Evolutionary conservation across 2,329 filamentous ascomycete species (phyloP), one percentile per base, ranked within the genome.

Genomic region (Alternaria viburni): DNA sequence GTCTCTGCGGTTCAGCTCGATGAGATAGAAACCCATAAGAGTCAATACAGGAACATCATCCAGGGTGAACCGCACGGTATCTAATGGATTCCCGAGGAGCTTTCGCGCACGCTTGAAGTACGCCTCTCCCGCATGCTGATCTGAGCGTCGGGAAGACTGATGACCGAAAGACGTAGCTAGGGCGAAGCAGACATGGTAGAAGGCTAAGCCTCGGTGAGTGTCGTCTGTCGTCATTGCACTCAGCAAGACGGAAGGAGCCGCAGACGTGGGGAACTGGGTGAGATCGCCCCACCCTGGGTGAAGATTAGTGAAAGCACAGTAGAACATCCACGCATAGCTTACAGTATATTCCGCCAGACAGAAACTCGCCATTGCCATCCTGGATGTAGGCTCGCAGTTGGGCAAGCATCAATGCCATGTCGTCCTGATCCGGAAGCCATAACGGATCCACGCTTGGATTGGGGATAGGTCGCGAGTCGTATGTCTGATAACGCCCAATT

Each of bases 1-100:
- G 54, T 75, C 73, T 45, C 73, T 66, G 10, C 73, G 66, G 56
- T 75, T 75, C n/a, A 74, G 64, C 44, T 75, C 73, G 17, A 75
- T 71, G 15, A 75, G 57, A 52, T 75, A 74, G 23, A 71, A 70
- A 1, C 68, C 71, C 73, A 75, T 75, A 10, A 75, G 63, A 9
- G 69, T 58, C 36, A 75, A 61, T 15, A 72, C 69, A 8, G 72
- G 69, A 1, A 75, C 73, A 21, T 75, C 73, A 12, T 59, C 64
- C 10, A 74, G 50, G 1, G 72, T 66, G 50, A 72, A 75, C 8
- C 68, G 71, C 30, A 73, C 72, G 15, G 65, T 71, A 36, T 74
- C 71, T 13, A 74, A 25, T 5, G 73, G 73, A 30, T 74, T 74
- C 0, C 73, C 73, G 15, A 75, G 21, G n/a, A 75, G 64, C 21